phyloP scores from a whole-genome alignment of 2,329 filamentous ascomycete species.

The Aspergillus fumigatiaffinis region DNA sequence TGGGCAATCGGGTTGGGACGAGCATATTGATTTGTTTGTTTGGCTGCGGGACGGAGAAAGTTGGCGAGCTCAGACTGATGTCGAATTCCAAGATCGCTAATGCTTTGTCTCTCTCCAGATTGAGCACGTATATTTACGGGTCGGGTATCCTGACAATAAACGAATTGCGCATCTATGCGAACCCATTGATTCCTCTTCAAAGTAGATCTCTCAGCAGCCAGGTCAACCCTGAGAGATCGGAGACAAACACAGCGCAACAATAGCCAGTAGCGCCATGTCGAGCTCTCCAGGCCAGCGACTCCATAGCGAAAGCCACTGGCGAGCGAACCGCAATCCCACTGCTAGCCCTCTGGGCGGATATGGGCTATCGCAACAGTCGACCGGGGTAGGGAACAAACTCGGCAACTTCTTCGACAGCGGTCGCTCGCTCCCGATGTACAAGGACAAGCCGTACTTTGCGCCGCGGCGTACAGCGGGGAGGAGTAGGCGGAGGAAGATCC shows the following conservation, averaged over 20 bases:
- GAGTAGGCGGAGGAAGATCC: conserved; percentile 62
- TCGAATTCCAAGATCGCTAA: not conserved
- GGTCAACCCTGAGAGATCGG: not conserved
- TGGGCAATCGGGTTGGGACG: not conserved
- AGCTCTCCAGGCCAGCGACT: conserved; percentile 61
- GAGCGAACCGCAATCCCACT: conserved; percentile 45
- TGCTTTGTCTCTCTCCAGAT: not conserved
- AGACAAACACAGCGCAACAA: conserved; percentile 50
- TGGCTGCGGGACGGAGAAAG: not conserved
- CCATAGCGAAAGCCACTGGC: conserved; percentile 63
- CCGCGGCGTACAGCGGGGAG: conserved; percentile 53
- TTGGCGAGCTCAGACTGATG: not conserved
- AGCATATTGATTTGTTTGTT: not conserved
- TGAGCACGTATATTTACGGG: not conserved
- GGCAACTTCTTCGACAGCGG: conserved; percentile 61
- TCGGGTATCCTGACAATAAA: not conserved
- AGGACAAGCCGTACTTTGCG: conserved; percentile 86
- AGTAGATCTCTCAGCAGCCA: not conserved
- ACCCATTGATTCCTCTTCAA: not conserved
- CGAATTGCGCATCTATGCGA: not conserved
- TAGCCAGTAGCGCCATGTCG: conserved; percentile 66
- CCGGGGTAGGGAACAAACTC: conserved; percentile 59
- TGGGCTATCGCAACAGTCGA: conserved; percentile 29
- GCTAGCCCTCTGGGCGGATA: conserved; percentile 41
- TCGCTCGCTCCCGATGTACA: conserved; percentile 85